Evolutionary conservation across 768 basidiomycete species (phyloP).

Genomic region (Calocera cornea): DNA sequence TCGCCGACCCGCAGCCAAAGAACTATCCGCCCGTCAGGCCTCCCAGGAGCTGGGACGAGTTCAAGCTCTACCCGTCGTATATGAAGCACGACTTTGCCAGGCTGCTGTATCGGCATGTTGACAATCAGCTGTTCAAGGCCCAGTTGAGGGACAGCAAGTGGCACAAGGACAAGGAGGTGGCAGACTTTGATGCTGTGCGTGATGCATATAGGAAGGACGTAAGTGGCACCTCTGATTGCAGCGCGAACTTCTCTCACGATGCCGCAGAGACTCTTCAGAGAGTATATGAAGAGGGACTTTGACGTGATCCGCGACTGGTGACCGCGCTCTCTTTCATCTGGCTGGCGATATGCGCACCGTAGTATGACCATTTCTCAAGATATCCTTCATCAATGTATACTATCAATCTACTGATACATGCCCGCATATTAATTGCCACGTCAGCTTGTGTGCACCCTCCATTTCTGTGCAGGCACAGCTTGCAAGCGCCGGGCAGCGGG

Average conservation of each 20-base stretch:
- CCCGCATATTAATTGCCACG: not conserved
- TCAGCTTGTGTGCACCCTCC: not conserved
- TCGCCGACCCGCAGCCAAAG: not conserved
- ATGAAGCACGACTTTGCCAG: not conserved
- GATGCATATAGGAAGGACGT: not conserved
- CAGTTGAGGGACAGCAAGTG: not conserved
- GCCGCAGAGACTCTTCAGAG: not conserved
- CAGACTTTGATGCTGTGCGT: not conserved
- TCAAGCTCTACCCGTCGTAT: not conserved
- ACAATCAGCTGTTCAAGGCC: not conserved
- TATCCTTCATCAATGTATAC: not conserved
- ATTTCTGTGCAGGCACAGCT: slow-evolving; percentile 20
- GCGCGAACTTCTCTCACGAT: not conserved
- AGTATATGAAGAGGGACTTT: not conserved
- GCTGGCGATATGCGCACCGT: not conserved
- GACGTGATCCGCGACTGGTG: not conserved
- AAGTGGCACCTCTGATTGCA: not conserved
- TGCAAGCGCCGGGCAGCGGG: slow-evolving; percentile 78
- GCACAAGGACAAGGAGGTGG: slow-evolving; percentile 1
- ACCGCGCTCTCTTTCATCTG: not conserved
- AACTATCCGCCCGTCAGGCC: not conserved
- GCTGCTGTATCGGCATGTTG: not conserved
- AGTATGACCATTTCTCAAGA: not conserved
- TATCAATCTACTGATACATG: not conserved
- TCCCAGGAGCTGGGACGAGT: not conserved